Base-by-base conservation (phyloP, 2,329 filamentous ascomycete genomes). In the Diaporthe vexans region DNA sequence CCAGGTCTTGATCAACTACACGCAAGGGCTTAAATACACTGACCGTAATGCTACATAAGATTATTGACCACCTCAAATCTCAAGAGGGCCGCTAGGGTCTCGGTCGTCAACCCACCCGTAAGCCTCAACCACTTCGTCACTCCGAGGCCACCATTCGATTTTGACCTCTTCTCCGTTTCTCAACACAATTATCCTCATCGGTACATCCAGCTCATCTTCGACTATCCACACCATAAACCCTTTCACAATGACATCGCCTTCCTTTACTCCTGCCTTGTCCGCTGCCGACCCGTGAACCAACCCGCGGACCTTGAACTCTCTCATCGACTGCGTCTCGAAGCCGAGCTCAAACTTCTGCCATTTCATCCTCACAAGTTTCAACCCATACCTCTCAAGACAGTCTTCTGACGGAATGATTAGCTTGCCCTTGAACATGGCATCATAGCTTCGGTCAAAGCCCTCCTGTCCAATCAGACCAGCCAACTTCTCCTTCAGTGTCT, bases 181-280 rank as follows among this genome's bases (percentile, higher is more conserved):
- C 73, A 72, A 26, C 2, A 73, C 73, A 15, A 33, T 46, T 29
- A 73, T n/a, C 11, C 46, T 59, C 70, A 74, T 75, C 19, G 51
- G 37, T 19, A 67, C 54, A n/a, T 74, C 72, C 17, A 74, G 26
- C 8, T 59, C 46, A 21, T 75, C 73, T 19, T 52, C 73, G 11
- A 75, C 73, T 19, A 24, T 29, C 71, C 65, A 76, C 19, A 73
- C 63, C 67, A 54, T 63, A 26, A 57, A 75, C 1, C 57, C 59
- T n/a, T n/a, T 69, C 10, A 72, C 59, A 43, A 75, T 61, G 54
- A 63, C 11, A 40, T 76, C 75, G 10, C 73, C 75, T 19, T 75
- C 73, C 26, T 40, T 67, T 4, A 76, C 52, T 1, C 75, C 75
- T 26, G 73, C 73, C 70, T 70, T 57, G 52, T 76, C 67, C 4